Conservation (phyloP, 2,329 filamentous ascomycete genomes). For the Zasmidium cellare region DNA sequence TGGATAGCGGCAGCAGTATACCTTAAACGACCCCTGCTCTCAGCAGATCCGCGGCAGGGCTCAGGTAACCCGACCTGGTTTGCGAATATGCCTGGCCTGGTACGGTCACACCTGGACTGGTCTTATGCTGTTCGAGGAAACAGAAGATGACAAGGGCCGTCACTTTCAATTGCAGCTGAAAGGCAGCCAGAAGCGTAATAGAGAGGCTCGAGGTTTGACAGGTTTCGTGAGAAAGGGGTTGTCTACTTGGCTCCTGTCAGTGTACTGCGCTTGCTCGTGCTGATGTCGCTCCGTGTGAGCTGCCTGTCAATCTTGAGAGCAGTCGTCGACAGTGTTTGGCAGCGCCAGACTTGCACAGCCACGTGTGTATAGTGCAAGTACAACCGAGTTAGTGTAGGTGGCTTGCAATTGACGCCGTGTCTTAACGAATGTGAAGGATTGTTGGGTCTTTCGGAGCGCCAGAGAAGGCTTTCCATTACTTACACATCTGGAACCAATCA, state of each 20-base stretch:
- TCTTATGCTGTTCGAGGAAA: not conserved
- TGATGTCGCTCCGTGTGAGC: conserved; percentile 18
- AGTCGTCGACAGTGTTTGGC: conserved; percentile 5
- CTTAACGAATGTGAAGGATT: not conserved
- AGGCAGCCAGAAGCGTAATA: not conserved
- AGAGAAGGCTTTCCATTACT: not conserved
- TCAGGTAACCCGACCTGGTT: conserved; percentile 2
- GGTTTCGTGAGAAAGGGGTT: too few species aligned
- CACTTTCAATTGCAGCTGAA: not conserved
- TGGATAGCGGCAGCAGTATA: not conserved
- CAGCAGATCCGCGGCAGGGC: not conserved
- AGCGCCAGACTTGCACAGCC: conserved; percentile 11
- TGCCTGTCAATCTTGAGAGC: conserved; percentile 19
- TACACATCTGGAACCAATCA: not conserved
- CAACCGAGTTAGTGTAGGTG: not conserved
- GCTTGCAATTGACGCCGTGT: not conserved
- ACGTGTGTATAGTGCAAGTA: conserved; percentile 13
- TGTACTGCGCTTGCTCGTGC: conserved; percentile 12
- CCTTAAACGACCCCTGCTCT: not conserved
- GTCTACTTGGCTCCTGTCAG: not conserved
- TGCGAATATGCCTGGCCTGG: conserved; percentile 1
- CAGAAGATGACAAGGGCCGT: not conserved
- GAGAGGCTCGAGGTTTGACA: too few species aligned
- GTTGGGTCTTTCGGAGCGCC: not conserved
- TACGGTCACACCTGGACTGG: not conserved